Evolutionary conservation across 805 yeast species (phyloP).

Genomic region (Schizosaccharomyces octosporus): DNA sequence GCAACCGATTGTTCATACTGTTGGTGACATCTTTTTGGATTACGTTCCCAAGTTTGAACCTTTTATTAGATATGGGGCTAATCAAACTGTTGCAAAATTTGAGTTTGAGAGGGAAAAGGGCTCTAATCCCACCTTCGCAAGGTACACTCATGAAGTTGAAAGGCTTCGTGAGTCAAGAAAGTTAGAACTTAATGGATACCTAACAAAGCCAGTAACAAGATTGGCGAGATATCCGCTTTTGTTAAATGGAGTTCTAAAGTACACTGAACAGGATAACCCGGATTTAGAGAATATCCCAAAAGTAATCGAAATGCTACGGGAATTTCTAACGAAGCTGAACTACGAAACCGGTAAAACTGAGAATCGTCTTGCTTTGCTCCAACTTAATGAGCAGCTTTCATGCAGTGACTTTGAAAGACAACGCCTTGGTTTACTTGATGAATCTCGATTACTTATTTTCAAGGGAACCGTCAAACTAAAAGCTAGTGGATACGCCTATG

Average conservation of each 20-base stretch:
- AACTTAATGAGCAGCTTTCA: constrained; percentile 61
- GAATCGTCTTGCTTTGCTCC: constrained; percentile 70
- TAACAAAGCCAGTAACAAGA: constrained; percentile 86
- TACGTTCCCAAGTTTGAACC: constrained; percentile 75
- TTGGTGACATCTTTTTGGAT: constrained; percentile 73
- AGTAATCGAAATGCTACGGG: constrained; percentile 53
- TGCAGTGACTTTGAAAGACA: constrained; percentile 62
- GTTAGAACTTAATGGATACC: constrained; percentile 73
- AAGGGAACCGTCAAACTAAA: constrained; percentile 54
- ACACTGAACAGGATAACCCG: constrained; percentile 49
- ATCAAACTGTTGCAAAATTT: constrained; percentile 81
- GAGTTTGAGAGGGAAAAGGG: constrained; percentile 85
- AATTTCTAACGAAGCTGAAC: constrained; percentile 53
- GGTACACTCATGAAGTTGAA: constrained; percentile 78
- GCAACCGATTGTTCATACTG: constrained; percentile 56
- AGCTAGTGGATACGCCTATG: constrained; percentile 41
- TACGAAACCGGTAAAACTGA: constrained; percentile 81
- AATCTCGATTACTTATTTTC: constrained; percentile 52
- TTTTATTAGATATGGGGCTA: constrained; percentile 83
- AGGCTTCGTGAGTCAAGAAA: constrained; percentile 64
- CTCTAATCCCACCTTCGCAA: constrained; percentile 70
- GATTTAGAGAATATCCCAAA: constrained; percentile 44
- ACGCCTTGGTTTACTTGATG: constrained; percentile 62
- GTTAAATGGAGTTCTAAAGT: constrained; percentile 57
- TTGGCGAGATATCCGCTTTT: constrained; percentile 83